Percentiles rank a stretch among this genome's conserved stretches.
These are phyloP conservation scores for Crithidia sp. DNA, from an alignment of 208 protist species.

Conservation along the genomic window DNA sequence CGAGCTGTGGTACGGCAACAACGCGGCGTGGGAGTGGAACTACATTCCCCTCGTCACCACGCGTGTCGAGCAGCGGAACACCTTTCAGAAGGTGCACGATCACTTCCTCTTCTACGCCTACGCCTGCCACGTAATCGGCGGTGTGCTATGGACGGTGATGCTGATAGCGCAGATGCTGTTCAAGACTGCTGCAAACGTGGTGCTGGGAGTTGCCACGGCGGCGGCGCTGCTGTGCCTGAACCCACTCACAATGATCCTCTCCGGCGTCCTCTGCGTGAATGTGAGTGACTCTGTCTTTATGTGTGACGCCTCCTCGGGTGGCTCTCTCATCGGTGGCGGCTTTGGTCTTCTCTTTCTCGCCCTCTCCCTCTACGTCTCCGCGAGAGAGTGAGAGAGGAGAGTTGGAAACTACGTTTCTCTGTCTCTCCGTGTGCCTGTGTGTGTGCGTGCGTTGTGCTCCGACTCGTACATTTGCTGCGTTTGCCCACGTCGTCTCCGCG, in stretches of 20 bases:
- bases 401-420: not conserved
- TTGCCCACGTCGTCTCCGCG: not conserved
- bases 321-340: conserved; percentile 71
- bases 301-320: conserved; percentile 63
- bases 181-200: conserved; percentile 41
- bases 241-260: conserved; percentile 68
- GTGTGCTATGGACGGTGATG: conserved; percentile 62
- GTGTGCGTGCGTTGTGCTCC: not conserved
- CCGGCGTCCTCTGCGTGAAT: conserved; percentile 69
- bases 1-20: conserved; percentile 61
- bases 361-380: conserved; percentile 68
- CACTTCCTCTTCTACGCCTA: conserved; percentile 72
- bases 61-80: conserved; percentile 18
- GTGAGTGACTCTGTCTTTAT: conserved; percentile 69
- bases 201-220: conserved; percentile 72
- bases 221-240: conserved; percentile 67
- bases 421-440: not conserved
- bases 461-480: not conserved
- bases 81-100: conserved; percentile 47
- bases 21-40: conserved; percentile 52
- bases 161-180: conserved; percentile 67
- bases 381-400: conserved; percentile 21
- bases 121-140: conserved; percentile 56
- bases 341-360: conserved; percentile 59
- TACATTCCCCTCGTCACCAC: conserved; percentile 71